phyloP scores from a whole-genome alignment of 1,284 basidiomycete species.

The Apiotrichum porosum region DNA sequence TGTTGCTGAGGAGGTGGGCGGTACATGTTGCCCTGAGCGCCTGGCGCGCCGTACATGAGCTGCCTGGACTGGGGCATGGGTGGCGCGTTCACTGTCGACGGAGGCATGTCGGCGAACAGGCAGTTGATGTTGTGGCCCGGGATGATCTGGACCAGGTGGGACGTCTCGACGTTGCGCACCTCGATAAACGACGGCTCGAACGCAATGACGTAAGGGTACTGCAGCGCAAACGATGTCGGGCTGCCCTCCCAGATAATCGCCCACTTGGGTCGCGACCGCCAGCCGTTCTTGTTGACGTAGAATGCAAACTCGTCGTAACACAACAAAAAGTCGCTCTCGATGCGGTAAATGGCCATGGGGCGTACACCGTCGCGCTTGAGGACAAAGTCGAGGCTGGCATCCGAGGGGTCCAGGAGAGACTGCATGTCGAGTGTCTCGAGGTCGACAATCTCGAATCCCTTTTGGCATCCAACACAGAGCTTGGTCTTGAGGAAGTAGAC shows the following conservation, averaged over 20 bases:
- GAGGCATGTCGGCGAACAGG: constrained; percentile 89
- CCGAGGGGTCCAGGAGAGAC: constrained; percentile 88
- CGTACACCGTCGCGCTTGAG: constrained; percentile 80
- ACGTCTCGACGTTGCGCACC: constrained; percentile 91
- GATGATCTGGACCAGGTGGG: constrained; percentile 88
- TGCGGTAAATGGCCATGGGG: constrained; percentile 94
- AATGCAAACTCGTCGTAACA: constrained; percentile 99
- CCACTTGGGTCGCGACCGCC: constrained; percentile 83
- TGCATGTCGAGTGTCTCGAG: constrained; percentile 96
- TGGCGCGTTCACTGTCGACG: constrained; percentile 55
- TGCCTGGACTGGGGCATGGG: constrained; percentile 27
- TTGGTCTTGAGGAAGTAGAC: constrained; percentile 98
- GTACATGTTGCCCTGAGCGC: constrained; percentile 5
- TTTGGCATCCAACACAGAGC: constrained; percentile 93
- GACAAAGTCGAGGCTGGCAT: constrained; percentile 89
- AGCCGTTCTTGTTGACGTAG: constrained; percentile 96
- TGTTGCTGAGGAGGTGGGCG: constrained; percentile 5
- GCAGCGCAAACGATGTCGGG: constrained; percentile 88
- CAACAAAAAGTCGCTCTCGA: constrained; percentile 92
- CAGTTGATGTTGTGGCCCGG: constrained; percentile 83
- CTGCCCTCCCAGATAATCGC: constrained; percentile 96
- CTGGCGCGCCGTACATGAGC: constrained; percentile 26
- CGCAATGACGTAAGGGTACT: constrained; percentile 94
- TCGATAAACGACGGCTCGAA: constrained; percentile 97
- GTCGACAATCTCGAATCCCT: constrained; percentile 99